A percentile compares a stretch with the other conserved stretches of the same genome.
Conservation (phyloP, 2,329 filamentous ascomycete species). For the Fusarium tupiense region DNA sequence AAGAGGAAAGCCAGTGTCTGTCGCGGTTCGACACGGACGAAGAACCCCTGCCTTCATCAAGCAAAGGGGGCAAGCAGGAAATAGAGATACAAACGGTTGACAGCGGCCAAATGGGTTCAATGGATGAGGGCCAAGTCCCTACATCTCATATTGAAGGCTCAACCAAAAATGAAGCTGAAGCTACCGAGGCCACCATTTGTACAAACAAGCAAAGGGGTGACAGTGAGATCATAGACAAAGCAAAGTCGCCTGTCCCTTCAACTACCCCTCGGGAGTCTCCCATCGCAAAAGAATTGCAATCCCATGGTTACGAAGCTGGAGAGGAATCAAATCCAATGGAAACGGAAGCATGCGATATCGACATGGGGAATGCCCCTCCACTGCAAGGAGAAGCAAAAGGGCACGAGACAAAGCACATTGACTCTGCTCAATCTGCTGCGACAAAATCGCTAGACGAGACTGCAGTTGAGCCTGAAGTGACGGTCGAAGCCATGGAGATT, state of each 20-base stretch:
- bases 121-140: neutral
- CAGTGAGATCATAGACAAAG: neutral
- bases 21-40: neutral
- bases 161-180: conserved; percentile 15
- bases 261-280: neutral
- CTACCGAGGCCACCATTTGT: neutral
- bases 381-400: neutral
- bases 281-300: neutral
- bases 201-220: neutral
- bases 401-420: neutral
- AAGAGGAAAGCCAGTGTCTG: neutral
- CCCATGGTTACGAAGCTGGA: neutral
- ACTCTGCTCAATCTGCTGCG: neutral
- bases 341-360: conserved; percentile 12
- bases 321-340: neutral
- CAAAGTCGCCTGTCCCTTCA: neutral
- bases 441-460: neutral
- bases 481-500: conserved; percentile 37
- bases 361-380: conserved; percentile 1
- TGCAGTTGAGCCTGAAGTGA: neutral
- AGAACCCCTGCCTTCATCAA: neutral
- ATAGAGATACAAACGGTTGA: neutral
- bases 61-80: neutral
- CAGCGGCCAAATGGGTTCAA: neutral
- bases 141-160: neutral